These are phyloP conservation scores for Agroathelia rolfsii DNA, from an alignment of 1,284 basidiomycete genomes.

Conservation along the genomic window DNA sequence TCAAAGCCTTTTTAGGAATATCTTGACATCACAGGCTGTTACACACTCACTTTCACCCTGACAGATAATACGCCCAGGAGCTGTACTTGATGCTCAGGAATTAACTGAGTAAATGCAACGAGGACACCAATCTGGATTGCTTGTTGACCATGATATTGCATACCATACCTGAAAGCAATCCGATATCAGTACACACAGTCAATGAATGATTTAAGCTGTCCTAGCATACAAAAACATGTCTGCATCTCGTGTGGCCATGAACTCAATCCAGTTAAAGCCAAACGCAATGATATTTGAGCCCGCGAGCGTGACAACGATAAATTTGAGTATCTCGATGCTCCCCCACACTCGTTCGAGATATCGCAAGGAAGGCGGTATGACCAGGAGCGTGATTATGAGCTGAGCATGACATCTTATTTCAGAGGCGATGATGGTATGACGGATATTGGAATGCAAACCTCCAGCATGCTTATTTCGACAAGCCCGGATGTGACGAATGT, in stretches of 20 bases:
- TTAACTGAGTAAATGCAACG: constrained; percentile 94
- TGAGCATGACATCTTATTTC: constrained; percentile 23
- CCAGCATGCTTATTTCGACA: constrained; percentile 77
- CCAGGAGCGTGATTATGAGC: constrained; percentile 71
- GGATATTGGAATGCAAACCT: constrained; percentile 45
- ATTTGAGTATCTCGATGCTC: constrained; percentile 75
- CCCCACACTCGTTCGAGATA: constrained; percentile 96
- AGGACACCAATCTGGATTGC: constrained; percentile 85
- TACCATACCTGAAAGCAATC: constrained; percentile 55
- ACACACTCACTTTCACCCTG: constrained; percentile 73
- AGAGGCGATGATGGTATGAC: constrained; percentile 5
- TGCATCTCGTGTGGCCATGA: constrained; percentile 51
- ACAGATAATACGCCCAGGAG: constrained; percentile 78
- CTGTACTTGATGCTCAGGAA: constrained; percentile 96
- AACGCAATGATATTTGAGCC: constrained; percentile 83
- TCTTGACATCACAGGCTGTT: neutral
- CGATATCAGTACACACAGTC: constrained; percentile 7
- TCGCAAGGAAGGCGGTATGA: constrained; percentile 74
- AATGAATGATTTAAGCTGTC: constrained; percentile 6
- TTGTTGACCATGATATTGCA: constrained; percentile 87
- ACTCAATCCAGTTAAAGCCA: constrained; percentile 76
- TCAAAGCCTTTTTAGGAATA: neutral
- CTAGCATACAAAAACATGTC: constrained; percentile 64
- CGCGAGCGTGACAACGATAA: constrained; percentile 73
- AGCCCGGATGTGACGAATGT: constrained; percentile 81